phyloP scores from a whole-genome alignment of 2,329 filamentous ascomycete species.

The Paramyrothecium sp. region DNA sequence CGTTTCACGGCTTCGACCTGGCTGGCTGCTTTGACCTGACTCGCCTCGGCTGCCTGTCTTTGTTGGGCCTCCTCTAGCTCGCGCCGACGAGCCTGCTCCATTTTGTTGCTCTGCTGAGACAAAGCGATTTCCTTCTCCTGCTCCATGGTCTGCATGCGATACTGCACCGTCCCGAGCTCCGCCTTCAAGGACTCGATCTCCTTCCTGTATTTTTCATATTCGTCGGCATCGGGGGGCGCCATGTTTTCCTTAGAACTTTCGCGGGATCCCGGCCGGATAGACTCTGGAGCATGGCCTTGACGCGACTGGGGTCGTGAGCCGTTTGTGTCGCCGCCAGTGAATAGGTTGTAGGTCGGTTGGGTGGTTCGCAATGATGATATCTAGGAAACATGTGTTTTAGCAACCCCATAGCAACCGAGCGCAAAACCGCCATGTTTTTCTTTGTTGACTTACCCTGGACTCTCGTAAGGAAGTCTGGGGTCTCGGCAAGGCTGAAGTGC shows the following conservation, averaged over 20 bases:
- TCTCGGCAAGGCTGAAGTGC: conserved; percentile 33
- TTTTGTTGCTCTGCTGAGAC: conserved; percentile 78
- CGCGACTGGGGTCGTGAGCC: conserved; percentile 35
- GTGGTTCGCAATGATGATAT: conserved; percentile 47
- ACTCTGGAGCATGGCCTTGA: conserved; percentile 37
- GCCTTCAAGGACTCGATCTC: conserved; percentile 79
- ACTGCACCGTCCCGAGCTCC: conserved; percentile 83
- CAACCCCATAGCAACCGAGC: background rate
- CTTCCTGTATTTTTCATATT: conserved; percentile 56
- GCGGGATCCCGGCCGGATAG: conserved; percentile 46
- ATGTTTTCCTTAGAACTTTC: conserved; percentile 61
- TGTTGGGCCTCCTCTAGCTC: conserved; percentile 83
- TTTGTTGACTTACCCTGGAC: conserved; percentile 35
- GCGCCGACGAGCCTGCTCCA: conserved; percentile 75
- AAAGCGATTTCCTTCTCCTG: conserved; percentile 82
- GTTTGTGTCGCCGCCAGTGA: conserved; percentile 50
- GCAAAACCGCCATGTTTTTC: background rate
- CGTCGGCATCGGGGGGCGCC: conserved; percentile 56
- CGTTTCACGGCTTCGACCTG: conserved; percentile 48
- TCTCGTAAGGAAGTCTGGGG: conserved; percentile 33
- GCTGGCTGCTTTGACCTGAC: conserved; percentile 46
- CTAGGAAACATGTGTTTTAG: conserved; percentile 19
- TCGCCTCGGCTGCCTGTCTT: conserved; percentile 57
- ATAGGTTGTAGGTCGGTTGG: conserved; percentile 58
- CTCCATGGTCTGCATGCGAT: conserved; percentile 82